Conservation (phyloP, 2,329 filamentous ascomycete genomes). For the Fusarium circinatum region DNA sequence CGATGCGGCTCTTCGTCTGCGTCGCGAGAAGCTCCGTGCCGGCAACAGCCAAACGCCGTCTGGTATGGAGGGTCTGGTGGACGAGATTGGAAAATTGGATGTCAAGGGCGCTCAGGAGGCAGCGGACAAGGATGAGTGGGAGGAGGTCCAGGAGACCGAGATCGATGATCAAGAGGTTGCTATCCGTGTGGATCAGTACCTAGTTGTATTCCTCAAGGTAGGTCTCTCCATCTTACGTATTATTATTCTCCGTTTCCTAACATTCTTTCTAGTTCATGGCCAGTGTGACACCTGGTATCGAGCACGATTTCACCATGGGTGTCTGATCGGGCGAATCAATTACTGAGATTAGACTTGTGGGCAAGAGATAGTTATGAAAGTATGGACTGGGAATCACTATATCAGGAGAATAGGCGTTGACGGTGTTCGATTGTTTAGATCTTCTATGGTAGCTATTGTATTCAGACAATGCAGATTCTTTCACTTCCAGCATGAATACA, state of each 20-base stretch:
- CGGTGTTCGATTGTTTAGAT: constrained; percentile 31
- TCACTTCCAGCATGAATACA: constrained; percentile 13
- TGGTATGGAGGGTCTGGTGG: constrained; percentile 87
- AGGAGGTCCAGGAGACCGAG: constrained; percentile 69
- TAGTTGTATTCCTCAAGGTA: constrained; percentile 88
- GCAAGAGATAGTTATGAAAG: neutral
- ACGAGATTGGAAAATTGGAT: constrained; percentile 77
- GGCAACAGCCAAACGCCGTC: constrained; percentile 31
- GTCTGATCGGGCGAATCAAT: constrained; percentile 22
- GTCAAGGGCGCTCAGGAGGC: constrained; percentile 63
- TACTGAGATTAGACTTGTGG: neutral
- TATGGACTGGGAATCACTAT: constrained; percentile 7
- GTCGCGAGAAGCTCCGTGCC: constrained; percentile 81
- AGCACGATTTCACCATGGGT: constrained; percentile 41
- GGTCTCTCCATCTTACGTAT: constrained; percentile 35
- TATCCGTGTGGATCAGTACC: constrained; percentile 87
- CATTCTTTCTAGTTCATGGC: constrained; percentile 70
- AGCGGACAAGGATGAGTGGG: constrained; percentile 70
- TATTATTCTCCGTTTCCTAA: constrained; percentile 1
- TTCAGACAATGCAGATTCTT: constrained; percentile 24
- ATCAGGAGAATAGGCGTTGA: constrained; percentile 32
- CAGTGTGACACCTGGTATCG: constrained; percentile 91
- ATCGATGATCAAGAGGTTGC: constrained; percentile 78
- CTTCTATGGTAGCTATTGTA: neutral
- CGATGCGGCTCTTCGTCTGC: constrained; percentile 89